phyloP scores from a whole-genome alignment of 768 basidiomycete species.

The Pulveroboletus sp. region DNA sequence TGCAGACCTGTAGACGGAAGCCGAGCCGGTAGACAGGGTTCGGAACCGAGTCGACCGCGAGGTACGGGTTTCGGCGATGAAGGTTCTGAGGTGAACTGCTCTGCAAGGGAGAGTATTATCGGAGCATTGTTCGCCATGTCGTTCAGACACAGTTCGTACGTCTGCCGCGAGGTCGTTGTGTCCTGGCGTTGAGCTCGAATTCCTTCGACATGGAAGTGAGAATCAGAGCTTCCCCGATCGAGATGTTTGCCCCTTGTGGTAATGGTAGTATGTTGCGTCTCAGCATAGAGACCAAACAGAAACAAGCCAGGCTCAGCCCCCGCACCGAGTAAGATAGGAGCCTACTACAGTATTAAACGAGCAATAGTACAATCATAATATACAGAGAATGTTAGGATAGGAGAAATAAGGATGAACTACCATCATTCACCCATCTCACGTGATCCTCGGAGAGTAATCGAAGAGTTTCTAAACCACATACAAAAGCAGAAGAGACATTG shows the following conservation, averaged over 20 bases:
- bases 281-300: too few species aligned
- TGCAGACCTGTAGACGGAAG: slow-evolving; percentile 61
- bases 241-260: not conserved
- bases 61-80: slow-evolving; percentile 19
- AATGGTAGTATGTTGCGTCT: not conserved
- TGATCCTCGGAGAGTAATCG: too few species aligned
- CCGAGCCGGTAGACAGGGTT: slow-evolving; percentile 63
- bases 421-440: too few species aligned
- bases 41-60: slow-evolving; percentile 42
- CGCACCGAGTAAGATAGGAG: too few species aligned
- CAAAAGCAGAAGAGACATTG: too few species aligned
- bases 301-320: too few species aligned
- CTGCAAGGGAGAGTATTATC: slow-evolving; percentile 28
- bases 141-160: slow-evolving; percentile 2
- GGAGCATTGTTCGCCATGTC: slow-evolving; percentile 54
- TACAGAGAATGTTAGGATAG: too few species aligned
- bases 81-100: slow-evolving; percentile 21
- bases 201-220: slow-evolving; percentile 16
- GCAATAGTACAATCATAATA: too few species aligned
- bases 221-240: slow-evolving; percentile 8
- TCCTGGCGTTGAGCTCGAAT: not conserved
- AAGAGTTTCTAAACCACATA: too few species aligned
- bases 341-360: too few species aligned
- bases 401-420: too few species aligned
- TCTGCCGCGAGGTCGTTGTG: not conserved